Conservation (phyloP, 164 flowering plant genomes). For the Stephania japonica region DNA sequence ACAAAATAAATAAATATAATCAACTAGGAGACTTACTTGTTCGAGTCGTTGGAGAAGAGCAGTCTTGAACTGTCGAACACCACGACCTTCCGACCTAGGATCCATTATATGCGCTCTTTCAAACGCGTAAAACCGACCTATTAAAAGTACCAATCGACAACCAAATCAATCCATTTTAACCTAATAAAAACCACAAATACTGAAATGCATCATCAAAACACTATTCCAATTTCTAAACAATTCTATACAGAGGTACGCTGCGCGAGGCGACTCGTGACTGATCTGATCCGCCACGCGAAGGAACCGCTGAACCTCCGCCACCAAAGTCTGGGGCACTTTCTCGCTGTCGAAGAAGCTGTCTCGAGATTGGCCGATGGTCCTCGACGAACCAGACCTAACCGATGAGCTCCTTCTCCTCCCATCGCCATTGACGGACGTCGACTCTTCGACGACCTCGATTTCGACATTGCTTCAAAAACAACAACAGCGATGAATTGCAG, state of each 20-base stretch:
- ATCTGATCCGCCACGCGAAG: constrained; percentile 89
- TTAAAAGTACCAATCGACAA: not conserved
- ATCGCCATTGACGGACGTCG: constrained; percentile 18
- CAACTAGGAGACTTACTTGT: constrained; percentile 30
- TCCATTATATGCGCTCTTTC: constrained; percentile 68
- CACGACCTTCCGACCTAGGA: constrained; percentile 61
- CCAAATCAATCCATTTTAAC: not conserved
- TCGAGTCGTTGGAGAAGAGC: constrained; percentile 77
- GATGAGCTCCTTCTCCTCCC: not conserved
- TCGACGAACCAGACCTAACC: constrained; percentile 4
- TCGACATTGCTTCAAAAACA: constrained; percentile 18
- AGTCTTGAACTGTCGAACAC: constrained; percentile 84
- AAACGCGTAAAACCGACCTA: constrained; percentile 89
- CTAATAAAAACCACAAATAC: not conserved
- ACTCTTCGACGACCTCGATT: constrained; percentile 43
- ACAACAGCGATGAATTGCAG: not conserved
- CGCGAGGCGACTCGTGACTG: constrained; percentile 59
- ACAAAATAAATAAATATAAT: too few relatives aligned
- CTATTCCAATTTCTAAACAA: too few relatives aligned
- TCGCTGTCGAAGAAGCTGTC: constrained; percentile 83
- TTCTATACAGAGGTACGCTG: constrained; percentile 72
- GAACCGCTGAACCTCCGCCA: constrained; percentile 51
- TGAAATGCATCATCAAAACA: too few relatives aligned
- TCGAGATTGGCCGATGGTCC: constrained; percentile 23
- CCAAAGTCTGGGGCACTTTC: constrained; percentile 64